These are phyloP conservation scores for Trametes maxima DNA, from an alignment of 768 basidiomycete genomes.

Conservation along the genomic window DNA sequence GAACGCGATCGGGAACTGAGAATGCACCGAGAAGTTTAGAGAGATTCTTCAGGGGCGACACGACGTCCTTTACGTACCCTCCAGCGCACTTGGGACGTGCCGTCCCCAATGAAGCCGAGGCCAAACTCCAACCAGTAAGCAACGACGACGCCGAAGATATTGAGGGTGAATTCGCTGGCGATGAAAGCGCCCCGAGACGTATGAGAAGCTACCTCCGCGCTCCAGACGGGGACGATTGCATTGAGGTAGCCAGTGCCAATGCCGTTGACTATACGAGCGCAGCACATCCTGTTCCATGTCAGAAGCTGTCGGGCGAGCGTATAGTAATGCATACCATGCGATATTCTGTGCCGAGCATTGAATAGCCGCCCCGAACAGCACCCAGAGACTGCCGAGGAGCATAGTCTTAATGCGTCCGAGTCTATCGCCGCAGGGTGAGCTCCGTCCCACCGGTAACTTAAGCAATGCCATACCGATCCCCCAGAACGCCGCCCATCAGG, in stretches of 20 bases:
- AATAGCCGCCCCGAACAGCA: conserved; percentile 43
- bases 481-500: conserved; percentile 43
- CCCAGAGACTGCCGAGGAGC: conserved; percentile 44
- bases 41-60: background rate
- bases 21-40: background rate
- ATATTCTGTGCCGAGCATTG: conserved; percentile 47
- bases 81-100: conserved; percentile 41
- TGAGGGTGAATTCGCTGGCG: conserved; percentile 45
- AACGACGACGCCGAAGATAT: conserved; percentile 45
- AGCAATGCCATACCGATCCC: conserved; percentile 33
- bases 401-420: conserved; percentile 45
- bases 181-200: conserved; percentile 49
- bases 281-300: conserved; percentile 42
- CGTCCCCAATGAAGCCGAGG: conserved; percentile 46
- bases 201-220: conserved; percentile 47
- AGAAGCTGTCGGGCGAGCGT: background rate
- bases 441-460: background rate
- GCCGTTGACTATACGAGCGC: conserved; percentile 47
- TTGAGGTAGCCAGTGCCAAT: conserved; percentile 48
- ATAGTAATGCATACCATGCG: conserved; percentile 36
- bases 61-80: conserved; percentile 27
- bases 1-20: conserved; percentile 46
- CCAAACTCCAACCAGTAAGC: conserved; percentile 51
- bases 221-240: conserved; percentile 49
- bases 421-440: conserved; percentile 16